Evolutionary conservation across 306 rosid genomes (phyloP), one percentile per base, ranked within the genome.

Genomic region (Trichosanthes cucumerina): DNA sequence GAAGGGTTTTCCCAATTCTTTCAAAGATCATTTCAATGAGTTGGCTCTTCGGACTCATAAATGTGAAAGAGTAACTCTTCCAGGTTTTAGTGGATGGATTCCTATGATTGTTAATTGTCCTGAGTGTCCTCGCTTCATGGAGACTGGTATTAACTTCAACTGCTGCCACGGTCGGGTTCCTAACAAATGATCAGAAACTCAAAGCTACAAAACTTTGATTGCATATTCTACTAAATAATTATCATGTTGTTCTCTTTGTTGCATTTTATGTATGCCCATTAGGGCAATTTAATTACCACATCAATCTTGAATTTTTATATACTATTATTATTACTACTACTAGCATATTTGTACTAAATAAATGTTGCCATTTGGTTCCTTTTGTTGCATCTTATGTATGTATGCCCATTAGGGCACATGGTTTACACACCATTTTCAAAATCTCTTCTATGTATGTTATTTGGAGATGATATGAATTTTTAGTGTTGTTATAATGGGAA

Each of bases 81-180:
- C 88, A 0, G 71, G 54, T 1, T 31, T 73, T 6, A 81, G 77
- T 5, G 88, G 90, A 28, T 85, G 86, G 80, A 77, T 82, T 3
- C 89, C 93, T 0, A 84, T 81, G 24, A 38, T 31, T 0, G 84
- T 90, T 64, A 75, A 79, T 28, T 90, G 94, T 46, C 89, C 89
- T 0, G 92, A 90, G 9, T 90, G 93, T 46, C 79, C 79, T 6
- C 84, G 88, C 12, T 66, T 81, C 4, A 91, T 91, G 96, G 90
- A 88, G 53, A 80, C 88, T 3, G 88, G 70, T 54, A 74, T 90
- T 77, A 88, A 85, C 81, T 90, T 87, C 82, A 88, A 87, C 75
- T 90, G 91, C 16, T 90, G 92, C 86, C 92, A 90, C 79, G 69
- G 74, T 21, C 89, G 76, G 23, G 50, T 12, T 31, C 9, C 77